Base-by-base conservation (phyloP, 192 early-diverging fungal genomes). In the Mortierella alpina region DNA sequence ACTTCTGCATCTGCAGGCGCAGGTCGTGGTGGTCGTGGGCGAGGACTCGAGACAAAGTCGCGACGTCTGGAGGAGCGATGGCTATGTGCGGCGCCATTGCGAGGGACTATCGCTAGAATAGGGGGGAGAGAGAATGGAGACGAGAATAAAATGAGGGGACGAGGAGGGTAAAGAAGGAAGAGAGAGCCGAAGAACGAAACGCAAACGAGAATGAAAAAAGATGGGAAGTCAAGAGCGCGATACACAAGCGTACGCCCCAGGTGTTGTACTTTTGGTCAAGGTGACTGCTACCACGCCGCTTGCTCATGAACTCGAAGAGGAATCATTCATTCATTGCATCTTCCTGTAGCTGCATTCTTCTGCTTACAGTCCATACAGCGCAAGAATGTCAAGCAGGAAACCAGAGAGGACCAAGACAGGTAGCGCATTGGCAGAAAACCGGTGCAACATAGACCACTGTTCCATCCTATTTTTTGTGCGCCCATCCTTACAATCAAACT, bases 21-120 rank as follows among this genome's bases (percentile, higher is more conserved):
- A 86, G 89, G 66, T 75, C 83, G 56, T 86, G 86, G 82, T 90
- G 89, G 70, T 90, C 89, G 65, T 85, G 61, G 46, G 73, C 69
- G 40, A 90, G 87, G 65, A 88, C 58, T 17, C 67, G 73, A 12
- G 47, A 22, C 50, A 76, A 63, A 58, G 68, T 67, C 64, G 68
- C 72, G 50, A 76, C 63, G 49, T 83, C 73, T 17, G 82, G 69
- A 41, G 82, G 54, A 20, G 73, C 49, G 73, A 80, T 31, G 62
- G 31, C 62, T 61, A 59, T 62, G 53, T 70, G 57, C 68, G 48
- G 68, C 60, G 39, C 39, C 42, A n/a, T 11, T 41, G 58, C 41
- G 57, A n/a, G 23, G 7, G 57, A 3, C 31, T 41, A 40, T 59
- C 15, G 52, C 14, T 63, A 39, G 42, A 56, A 40, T 18, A 39